phyloP scores from a whole-genome alignment of 768 basidiomycete species.

The Amanita exitialis region DNA sequence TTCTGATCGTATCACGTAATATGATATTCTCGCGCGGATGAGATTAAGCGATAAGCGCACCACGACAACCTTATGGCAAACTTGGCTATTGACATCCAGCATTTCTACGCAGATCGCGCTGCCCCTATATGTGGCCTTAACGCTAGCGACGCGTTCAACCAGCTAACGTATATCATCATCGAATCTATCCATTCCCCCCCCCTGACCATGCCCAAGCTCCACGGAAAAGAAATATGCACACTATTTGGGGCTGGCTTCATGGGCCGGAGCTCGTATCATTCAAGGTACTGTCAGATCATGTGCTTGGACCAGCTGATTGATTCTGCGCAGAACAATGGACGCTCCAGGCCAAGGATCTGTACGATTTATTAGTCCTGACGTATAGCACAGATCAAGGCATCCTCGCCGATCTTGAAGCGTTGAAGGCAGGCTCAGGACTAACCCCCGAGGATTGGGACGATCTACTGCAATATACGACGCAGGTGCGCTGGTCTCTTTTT shows the following conservation, averaged over 20 bases:
- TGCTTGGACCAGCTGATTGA: background rate
- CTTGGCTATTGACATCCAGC: conserved; percentile 33
- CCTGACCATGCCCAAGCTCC: conserved; percentile 29
- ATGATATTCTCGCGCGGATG: too few relatives aligned
- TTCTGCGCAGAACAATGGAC: conserved; percentile 61
- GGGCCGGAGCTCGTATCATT: conserved; percentile 80
- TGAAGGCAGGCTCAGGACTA: conserved; percentile 47
- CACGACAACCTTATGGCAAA: conserved; percentile 13
- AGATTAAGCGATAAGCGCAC: too few relatives aligned
- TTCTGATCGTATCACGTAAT: too few relatives aligned
- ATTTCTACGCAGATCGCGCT: conserved; percentile 65
- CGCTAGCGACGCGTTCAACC: conserved; percentile 58
- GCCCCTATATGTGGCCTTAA: conserved; percentile 72
- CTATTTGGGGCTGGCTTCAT: conserved; percentile 58
- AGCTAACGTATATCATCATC: conserved; percentile 38
- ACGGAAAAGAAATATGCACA: conserved; percentile 78
- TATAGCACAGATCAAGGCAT: conserved; percentile 49
- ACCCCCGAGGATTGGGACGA: conserved; percentile 55
- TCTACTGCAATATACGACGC: conserved; percentile 60
- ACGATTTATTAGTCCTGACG: conserved; percentile 60
- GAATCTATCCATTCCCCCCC: conserved; percentile 6
- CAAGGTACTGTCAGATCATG: conserved; percentile 30
- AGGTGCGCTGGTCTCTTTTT: conserved; percentile 33
- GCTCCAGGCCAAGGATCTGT: conserved; percentile 52
- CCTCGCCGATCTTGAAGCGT: conserved; percentile 42